Evolutionary conservation across 2,329 filamentous ascomycete genomes (phyloP).

Genomic region (Zasmidium angulare): DNA sequence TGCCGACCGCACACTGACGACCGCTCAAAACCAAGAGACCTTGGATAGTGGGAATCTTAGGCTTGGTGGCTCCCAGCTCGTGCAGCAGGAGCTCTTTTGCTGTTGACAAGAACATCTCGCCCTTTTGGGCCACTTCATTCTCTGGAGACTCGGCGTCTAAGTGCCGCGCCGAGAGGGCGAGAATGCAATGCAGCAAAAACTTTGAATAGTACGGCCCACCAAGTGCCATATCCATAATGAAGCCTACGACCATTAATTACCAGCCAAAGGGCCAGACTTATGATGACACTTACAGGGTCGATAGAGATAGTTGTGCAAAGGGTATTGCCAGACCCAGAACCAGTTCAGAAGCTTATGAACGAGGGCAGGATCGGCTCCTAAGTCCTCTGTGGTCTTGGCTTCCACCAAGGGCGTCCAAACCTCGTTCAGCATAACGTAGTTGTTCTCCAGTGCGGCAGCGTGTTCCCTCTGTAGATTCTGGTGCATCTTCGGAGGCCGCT

Average conservation of each 20-base stretch:
- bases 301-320: background rate
- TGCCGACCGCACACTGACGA: constrained; percentile 5
- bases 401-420: background rate
- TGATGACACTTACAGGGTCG: background rate
- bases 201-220: constrained; percentile 7
- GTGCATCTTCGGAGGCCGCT: background rate
- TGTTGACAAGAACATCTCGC: background rate
- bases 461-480: background rate
- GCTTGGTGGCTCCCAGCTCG: constrained; percentile 3
- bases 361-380: background rate
- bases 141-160: background rate
- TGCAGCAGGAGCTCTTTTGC: constrained; percentile 1
- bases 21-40: constrained; percentile 1
- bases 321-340: background rate
- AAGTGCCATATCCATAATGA: constrained; percentile 8
- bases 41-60: constrained; percentile 5
- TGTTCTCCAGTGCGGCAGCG: background rate
- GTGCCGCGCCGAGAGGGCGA: constrained; percentile 5
- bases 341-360: background rate
- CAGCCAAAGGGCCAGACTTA: no score
- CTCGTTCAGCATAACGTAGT: background rate
- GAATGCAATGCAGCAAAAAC: constrained; percentile 5
- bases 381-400: background rate
- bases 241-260: background rate
- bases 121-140: constrained; percentile 1